These are phyloP conservation scores for Filosporella fistucella DNA, from an alignment of 495 filamentous ascomycete genomes.

Conservation along the genomic window DNA sequence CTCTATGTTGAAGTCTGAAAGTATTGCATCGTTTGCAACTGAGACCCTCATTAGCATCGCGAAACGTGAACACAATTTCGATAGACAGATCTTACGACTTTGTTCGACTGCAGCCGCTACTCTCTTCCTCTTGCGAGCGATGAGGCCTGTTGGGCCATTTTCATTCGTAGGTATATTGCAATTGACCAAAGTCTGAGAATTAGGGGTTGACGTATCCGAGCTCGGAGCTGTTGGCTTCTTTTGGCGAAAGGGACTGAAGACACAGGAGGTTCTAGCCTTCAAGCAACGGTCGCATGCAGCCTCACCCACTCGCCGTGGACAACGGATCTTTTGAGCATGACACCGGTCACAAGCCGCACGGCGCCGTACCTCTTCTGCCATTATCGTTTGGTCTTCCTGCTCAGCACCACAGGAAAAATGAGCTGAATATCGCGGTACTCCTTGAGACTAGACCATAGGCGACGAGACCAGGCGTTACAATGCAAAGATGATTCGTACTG, in stretches of 20 bases:
- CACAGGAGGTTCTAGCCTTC: slow-evolving; percentile 28
- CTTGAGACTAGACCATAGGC: too few species aligned
- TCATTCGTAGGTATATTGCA: background rate
- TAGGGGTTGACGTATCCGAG: background rate
- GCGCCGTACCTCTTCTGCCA: slow-evolving; percentile 15
- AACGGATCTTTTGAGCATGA: slow-evolving; percentile 35
- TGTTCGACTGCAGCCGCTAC: too few species aligned
- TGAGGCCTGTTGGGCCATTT: too few species aligned
- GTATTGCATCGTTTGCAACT: too few species aligned
- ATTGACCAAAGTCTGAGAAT: background rate
- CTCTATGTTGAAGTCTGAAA: too few species aligned
- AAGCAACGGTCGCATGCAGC: slow-evolving; percentile 29
- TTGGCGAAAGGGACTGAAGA: slow-evolving; percentile 31
- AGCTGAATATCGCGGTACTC: too few species aligned
- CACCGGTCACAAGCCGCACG: slow-evolving; percentile 32
- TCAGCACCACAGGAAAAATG: too few species aligned
- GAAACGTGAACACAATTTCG: background rate
- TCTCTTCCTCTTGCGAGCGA: too few species aligned
- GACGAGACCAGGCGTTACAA: too few species aligned
- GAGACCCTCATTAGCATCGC: background rate
- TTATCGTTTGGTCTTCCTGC: too few species aligned
- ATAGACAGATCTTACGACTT: background rate
- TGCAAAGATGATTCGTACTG: too few species aligned
- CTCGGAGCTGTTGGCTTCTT: slow-evolving; percentile 23
- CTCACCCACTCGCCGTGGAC: slow-evolving; percentile 27